A percentile compares a stretch with the other conserved stretches of the same genome.
Conservation (phyloP, 495 filamentous ascomycete genomes). For the Trichoderma asperelloides region DNA sequence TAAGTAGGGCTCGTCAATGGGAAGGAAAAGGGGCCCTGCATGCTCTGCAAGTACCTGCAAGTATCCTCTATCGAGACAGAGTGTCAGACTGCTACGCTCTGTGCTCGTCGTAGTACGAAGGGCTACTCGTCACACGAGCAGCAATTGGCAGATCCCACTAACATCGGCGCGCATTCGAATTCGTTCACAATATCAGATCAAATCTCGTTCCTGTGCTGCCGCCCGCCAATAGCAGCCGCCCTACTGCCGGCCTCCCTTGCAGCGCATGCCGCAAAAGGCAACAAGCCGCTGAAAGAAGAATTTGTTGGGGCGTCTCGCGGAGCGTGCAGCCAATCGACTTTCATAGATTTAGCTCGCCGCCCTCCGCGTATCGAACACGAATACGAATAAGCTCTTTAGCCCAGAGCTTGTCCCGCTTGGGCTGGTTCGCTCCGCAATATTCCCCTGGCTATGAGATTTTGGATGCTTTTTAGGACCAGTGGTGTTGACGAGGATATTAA, state of each 20-base stretch:
- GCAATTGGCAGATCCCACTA: not conserved
- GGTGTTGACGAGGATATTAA: not conserved
- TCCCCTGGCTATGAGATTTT: not conserved
- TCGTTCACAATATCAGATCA: not conserved
- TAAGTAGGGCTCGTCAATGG: not conserved
- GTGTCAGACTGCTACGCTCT: not conserved
- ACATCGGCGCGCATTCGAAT: conserved; percentile 6
- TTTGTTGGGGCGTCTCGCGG: not conserved
- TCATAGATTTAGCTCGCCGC: not conserved
- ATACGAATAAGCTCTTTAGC: conserved; percentile 2
- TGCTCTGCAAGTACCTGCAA: not conserved
- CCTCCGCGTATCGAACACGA: not conserved
- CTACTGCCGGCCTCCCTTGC: not conserved
- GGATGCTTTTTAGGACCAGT: not conserved
- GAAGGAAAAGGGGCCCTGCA: not conserved
- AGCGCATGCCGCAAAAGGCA: not conserved
- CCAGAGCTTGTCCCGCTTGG: not conserved
- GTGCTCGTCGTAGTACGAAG: not conserved
- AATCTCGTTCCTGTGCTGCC: not conserved
- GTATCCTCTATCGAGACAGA: not conserved
- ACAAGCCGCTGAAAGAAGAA: not conserved
- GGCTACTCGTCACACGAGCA: not conserved
- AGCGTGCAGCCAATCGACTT: not conserved
- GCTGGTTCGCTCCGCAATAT: not conserved
- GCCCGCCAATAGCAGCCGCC: not conserved